Base-by-base conservation (phyloP, 2,329 filamentous ascomycete genomes). In the Didymella keratinophila region DNA sequence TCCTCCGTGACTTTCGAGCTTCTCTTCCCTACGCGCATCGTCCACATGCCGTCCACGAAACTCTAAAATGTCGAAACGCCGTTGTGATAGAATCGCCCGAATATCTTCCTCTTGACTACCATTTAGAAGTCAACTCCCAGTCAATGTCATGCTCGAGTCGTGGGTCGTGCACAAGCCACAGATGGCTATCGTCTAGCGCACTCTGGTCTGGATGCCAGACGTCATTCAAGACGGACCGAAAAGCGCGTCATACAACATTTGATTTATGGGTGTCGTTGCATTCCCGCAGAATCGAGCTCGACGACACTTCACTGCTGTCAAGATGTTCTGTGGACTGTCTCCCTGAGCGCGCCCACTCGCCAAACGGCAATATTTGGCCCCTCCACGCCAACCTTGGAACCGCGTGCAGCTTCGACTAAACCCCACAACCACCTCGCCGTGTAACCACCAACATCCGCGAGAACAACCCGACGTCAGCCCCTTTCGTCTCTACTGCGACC, bases 331-430 rank as follows among this genome's bases (percentile, higher is more conserved):
- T n/a, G 34, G 21, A 8, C 16, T 0, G 18, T 32, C 9, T 7
- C 32, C 30, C 42, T 56, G 48, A 56, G 23, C 25, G 47, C 52
- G 9, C 10, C 10, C 12, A 9, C 23, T 21, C 52, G 56, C 52
- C 58, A 60, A 56, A 48, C 20, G 14, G 34, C 48, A 52, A 39
- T 47, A 32, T 52, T 44, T 41, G 28, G 48, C 46, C 57, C 57
- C 57, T 56, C 47, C n/a, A 11, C 9, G 11, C 8, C 36, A 39
- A 39, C 36, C n/a, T 9, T 42, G 12, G 11, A n/a, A 28, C n/a
- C 25, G 42, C 42, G 48, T 47, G 42, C 41, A 34, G 37, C 23
- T 20, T 45, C 45, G 18, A 30, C 28, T 27, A 28, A 36, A 32
- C 32, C 36, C 43, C 20, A 56, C 39, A 11, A n/a, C 11, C 7